Conservation (phyloP, 768 basidiomycete species). For the Kwoniella sp. region DNA sequence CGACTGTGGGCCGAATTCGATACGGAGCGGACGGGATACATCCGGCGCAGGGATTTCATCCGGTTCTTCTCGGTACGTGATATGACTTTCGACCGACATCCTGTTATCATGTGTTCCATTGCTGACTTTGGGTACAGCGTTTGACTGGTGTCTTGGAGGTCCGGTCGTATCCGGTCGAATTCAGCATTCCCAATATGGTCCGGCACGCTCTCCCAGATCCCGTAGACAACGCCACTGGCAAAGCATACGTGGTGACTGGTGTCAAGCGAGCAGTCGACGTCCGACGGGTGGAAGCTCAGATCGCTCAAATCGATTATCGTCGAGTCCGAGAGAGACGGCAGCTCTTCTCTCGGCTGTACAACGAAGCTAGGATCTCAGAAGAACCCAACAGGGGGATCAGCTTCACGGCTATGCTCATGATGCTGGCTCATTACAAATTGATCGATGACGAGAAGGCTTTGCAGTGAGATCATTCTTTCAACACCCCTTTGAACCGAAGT, state of each 20-base stretch:
- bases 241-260: constrained; percentile 34
- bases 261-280: constrained; percentile 63
- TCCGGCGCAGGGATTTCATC: constrained; percentile 71
- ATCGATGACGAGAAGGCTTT: constrained; percentile 87
- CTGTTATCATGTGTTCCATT: background rate
- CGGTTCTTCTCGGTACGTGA: constrained; percentile 77
- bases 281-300: constrained; percentile 63
- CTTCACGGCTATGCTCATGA: constrained; percentile 82
- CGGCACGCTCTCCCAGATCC: constrained; percentile 59
- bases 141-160: constrained; percentile 86
- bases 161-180: constrained; percentile 75
- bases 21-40: constrained; percentile 73
- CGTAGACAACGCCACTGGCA: constrained; percentile 35
- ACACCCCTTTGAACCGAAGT: too few species aligned
- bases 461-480: constrained; percentile 65
- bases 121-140: constrained; percentile 61
- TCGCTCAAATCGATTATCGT: constrained; percentile 69
- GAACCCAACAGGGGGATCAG: constrained; percentile 78
- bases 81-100: background rate
- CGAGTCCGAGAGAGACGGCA: constrained; percentile 69
- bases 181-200: constrained; percentile 66
- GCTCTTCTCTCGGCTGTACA: constrained; percentile 74
- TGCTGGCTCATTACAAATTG: constrained; percentile 87
- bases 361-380: constrained; percentile 79
- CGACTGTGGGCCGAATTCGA: constrained; percentile 88